Percentiles rank a stretch among this genome's conserved stretches.
Conservation (phyloP, 345 rosid species). For the Eucalyptus albens region DNA sequence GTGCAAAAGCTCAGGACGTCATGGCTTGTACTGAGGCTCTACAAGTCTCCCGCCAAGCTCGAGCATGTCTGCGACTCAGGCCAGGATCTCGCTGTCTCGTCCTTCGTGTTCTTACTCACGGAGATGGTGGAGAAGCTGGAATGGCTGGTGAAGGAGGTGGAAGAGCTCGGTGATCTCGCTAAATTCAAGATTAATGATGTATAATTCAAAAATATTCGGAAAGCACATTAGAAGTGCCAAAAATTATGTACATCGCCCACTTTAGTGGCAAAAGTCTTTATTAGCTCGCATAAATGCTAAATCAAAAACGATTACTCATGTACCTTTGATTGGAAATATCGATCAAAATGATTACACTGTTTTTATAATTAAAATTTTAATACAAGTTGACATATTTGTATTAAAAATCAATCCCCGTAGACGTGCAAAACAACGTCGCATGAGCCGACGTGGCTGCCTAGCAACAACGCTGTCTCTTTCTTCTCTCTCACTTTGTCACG, state of each 20-base stretch:
- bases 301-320: no score
- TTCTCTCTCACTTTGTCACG: background rate
- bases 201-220: background rate
- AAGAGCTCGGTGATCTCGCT: constrained; percentile 41
- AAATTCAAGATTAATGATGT: background rate
- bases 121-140: constrained; percentile 38
- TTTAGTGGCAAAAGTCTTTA: no score
- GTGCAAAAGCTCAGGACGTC: constrained; percentile 27
- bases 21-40: constrained; percentile 14
- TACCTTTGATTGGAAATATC: background rate
- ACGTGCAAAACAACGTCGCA: background rate
- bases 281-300: accelerated
- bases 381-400: no score
- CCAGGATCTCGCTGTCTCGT: constrained; percentile 28
- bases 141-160: constrained; percentile 36
- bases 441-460: background rate
- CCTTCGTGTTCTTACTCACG: constrained; percentile 23
- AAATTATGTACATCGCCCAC: background rate
- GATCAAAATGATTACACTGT: background rate
- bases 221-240: background rate
- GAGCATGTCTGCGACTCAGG: background rate
- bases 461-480: no score
- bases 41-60: background rate
- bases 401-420: background rate
- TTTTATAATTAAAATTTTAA: no score